Evolutionary conservation across 768 basidiomycete genomes (phyloP).

Genomic region (Tricholoma matsutake): DNA sequence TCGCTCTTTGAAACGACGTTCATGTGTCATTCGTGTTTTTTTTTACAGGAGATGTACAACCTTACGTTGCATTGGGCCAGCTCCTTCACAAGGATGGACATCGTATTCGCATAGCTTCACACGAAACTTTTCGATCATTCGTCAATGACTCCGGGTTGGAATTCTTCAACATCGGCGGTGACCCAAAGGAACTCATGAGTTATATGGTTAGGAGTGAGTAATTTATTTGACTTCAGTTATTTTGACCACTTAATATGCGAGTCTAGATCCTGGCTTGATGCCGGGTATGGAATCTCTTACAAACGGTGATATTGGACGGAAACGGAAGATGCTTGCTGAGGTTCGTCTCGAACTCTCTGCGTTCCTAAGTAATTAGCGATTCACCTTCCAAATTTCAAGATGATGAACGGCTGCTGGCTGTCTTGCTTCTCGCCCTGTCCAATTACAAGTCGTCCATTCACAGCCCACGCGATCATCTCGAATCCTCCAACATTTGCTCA

Average conservation of each 20-base stretch:
- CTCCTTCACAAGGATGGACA: slow-evolving; percentile 48
- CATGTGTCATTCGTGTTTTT: neutral
- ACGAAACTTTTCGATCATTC: slow-evolving; percentile 56
- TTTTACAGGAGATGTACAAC: slow-evolving; percentile 58
- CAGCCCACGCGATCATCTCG: slow-evolving; percentile 62
- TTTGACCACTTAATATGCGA: slow-evolving; percentile 3
- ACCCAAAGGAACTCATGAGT: slow-evolving; percentile 64
- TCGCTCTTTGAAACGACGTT: neutral
- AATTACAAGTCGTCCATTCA: slow-evolving; percentile 42
- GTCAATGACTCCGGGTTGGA: slow-evolving; percentile 51
- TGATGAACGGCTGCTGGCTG: slow-evolving; percentile 60
- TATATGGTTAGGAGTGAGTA: slow-evolving; percentile 68
- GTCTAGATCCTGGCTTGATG: slow-evolving; percentile 58
- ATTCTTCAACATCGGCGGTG: slow-evolving; percentile 59
- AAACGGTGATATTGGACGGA: slow-evolving; percentile 59
- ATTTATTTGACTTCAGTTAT: neutral
- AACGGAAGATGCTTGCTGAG: slow-evolving; percentile 55
- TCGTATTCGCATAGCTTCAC: slow-evolving; percentile 59
- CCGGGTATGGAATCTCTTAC: slow-evolving; percentile 55
- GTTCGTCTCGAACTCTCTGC: slow-evolving; percentile 18
- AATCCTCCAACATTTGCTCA: slow-evolving; percentile 69
- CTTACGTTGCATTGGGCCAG: slow-evolving; percentile 57
- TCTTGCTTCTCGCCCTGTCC: slow-evolving; percentile 49
- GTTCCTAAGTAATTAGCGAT: neutral
- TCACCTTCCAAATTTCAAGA: slow-evolving; percentile 27